A percentile compares a stretch with the other conserved stretches of the same genome.
Evolutionary conservation across 2,329 filamentous ascomycete genomes (phyloP).

Genomic region (Chaetomiaceae sp.): DNA sequence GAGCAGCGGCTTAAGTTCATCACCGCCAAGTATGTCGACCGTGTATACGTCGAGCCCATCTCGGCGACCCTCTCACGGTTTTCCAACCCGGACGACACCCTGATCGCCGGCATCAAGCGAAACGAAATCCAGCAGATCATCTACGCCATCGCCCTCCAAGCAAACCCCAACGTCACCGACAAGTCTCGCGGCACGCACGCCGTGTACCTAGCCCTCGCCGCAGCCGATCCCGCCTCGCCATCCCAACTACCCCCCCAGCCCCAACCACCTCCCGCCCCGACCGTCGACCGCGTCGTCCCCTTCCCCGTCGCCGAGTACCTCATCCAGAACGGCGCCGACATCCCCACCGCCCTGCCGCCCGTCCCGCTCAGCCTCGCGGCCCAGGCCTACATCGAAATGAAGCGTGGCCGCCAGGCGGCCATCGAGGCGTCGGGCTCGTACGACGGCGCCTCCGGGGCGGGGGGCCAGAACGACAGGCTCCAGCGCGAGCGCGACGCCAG

Average conservation of each 20-base stretch:
- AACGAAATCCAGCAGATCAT: conserved; percentile 93
- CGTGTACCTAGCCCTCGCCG: conserved; percentile 84
- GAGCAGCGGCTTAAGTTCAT: conserved; percentile 95
- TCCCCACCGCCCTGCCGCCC: conserved; percentile 68
- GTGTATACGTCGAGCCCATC: conserved; percentile 72
- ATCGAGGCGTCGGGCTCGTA: conserved; percentile 37
- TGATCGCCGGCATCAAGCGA: conserved; percentile 89
- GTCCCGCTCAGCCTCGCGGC: conserved; percentile 80
- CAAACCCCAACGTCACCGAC: conserved; percentile 82
- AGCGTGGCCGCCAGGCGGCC: conserved; percentile 46
- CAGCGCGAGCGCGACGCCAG: conserved; percentile 62
- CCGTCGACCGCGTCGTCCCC: conserved; percentile 53
- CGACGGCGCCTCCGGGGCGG: conserved; percentile 37
- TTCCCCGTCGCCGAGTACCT: conserved; percentile 90
- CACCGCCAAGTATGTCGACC: conserved; percentile 87
- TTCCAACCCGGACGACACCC: conserved; percentile 74
- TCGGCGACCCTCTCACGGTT: conserved; percentile 72
- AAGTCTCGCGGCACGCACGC: conserved; percentile 83
- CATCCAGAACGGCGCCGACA: conserved; percentile 87
- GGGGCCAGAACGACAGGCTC: conserved; percentile 31
- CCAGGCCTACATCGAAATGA: conserved; percentile 80
- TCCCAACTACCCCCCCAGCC: conserved; percentile 42
- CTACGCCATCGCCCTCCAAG: conserved; percentile 79
- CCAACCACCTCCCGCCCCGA: conserved; percentile 35
- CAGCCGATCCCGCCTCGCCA: conserved; percentile 83